Evolutionary conservation across 139 green algal species (phyloP), one percentile per base, ranked within the genome.

Genomic region (Chlorella sp.): DNA sequence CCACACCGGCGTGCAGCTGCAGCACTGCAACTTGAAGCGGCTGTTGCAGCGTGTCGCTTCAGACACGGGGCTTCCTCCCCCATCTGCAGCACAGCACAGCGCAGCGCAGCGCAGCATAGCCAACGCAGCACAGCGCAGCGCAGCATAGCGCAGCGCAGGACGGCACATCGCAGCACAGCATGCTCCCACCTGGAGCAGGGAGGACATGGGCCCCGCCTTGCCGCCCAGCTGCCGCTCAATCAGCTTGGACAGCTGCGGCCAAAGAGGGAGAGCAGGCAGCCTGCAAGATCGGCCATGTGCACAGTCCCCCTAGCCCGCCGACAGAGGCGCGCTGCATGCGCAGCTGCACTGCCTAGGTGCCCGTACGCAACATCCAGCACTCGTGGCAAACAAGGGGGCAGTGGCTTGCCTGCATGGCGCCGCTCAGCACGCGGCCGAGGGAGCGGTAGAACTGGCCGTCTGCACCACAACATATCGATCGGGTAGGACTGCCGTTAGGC

Each of bases 361-460:
- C n/a, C n/a, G n/a, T n/a, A n/a, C n/a, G n/a, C n/a, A n/a, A n/a
- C n/a, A n/a, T n/a, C n/a, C n/a, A n/a, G n/a, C n/a, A n/a, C n/a
- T n/a, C n/a, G n/a, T n/a, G n/a, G n/a, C n/a, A n/a, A 62, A 64
- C 32, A n/a, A 67, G 72, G 41, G 26, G 70, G 41, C 4, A 40
- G 20, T 58, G 40, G 9, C 20, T 1, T 3, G 41, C 54, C 54
- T 82, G 76, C 24, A 56, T 36, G 2, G 48, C 34, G 76, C 36
- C 38, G 7, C 8, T 38, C 34, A 70, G 22, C 7, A 82, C 54
- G 48, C 76, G 76, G 17, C 76, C 34, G 19, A 82, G 72, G 40
- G 76, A 82, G 22, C 54, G 76, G 54, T 82, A 82, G 19, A 82
- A 82, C 54, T 82, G 54, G 9, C 28, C 11, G 51, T 82, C 76